Evolutionary conservation across 208 protist species (phyloP).

Genomic region (Wallacemonas sp.): DNA sequence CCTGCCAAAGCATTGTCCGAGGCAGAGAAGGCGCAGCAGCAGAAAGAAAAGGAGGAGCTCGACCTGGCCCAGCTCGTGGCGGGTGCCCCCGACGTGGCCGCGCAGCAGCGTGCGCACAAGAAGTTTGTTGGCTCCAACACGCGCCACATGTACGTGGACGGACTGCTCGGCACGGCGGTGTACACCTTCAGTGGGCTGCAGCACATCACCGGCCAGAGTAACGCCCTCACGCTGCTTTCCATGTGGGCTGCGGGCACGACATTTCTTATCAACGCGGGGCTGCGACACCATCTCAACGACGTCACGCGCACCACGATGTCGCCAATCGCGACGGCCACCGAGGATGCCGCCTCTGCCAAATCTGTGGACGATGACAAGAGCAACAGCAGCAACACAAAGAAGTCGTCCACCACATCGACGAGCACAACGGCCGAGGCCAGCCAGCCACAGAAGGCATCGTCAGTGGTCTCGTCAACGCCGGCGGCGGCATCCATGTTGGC

Average conservation of each 20-base stretch:
- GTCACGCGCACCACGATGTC: not conserved
- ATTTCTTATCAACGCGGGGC: constrained; percentile 61
- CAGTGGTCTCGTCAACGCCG: too few species aligned
- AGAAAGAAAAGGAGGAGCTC: constrained; percentile 20
- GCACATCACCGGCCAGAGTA: constrained; percentile 78
- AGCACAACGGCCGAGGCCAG: not conserved
- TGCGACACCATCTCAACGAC: constrained; percentile 52
- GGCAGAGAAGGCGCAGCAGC: constrained; percentile 5
- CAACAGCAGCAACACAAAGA: not conserved
- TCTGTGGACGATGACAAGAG: not conserved
- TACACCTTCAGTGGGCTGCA: constrained; percentile 74
- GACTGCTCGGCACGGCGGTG: constrained; percentile 35
- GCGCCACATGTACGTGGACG: constrained; percentile 64
- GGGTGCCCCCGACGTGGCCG: constrained; percentile 39
- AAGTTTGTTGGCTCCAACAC: constrained; percentile 51
- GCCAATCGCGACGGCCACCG: not conserved
- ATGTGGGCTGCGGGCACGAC: constrained; percentile 79
- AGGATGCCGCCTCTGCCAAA: not conserved
- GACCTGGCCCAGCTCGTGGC: constrained; percentile 56
- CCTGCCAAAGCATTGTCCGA: not conserved
- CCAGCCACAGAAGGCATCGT: too few species aligned
- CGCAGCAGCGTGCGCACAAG: constrained; percentile 18
- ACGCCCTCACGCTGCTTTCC: constrained; percentile 59
- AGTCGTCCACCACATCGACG: not conserved
- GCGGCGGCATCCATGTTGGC: constrained; percentile 4